Conservation (phyloP, 2,329 filamentous ascomycete species). For the Incumbomyces lentus region DNA sequence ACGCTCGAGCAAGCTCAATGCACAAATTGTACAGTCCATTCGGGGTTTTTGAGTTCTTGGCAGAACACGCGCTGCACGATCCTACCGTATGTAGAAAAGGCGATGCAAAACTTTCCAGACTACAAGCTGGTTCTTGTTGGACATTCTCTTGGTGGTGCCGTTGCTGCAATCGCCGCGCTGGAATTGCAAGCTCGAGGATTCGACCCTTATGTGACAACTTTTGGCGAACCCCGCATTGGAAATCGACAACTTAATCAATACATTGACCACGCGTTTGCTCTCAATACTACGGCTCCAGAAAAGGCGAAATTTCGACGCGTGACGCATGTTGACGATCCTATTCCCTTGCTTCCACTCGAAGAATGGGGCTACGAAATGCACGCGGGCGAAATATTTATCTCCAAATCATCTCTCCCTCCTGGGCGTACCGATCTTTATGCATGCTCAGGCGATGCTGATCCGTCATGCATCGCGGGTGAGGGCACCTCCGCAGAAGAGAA, state of each 20-base stretch:
- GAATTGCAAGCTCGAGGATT: conserved; percentile 71
- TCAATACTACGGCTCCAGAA: conserved; percentile 23
- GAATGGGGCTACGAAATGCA: conserved; percentile 87
- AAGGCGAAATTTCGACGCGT: conserved; percentile 56
- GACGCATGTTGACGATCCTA: conserved; percentile 77
- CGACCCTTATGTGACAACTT: conserved; percentile 72
- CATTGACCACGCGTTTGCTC: conserved; percentile 44
- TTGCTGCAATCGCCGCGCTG: conserved; percentile 75
- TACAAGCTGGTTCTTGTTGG: conserved; percentile 73
- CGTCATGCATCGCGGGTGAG: conserved; percentile 55
- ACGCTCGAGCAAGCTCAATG: conserved; percentile 43
- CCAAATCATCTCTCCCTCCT: conserved; percentile 59
- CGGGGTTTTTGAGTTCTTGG: conserved; percentile 83
- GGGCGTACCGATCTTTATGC: conserved; percentile 55
- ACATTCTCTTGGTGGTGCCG: conserved; percentile 84
- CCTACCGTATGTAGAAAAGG: conserved; percentile 52
- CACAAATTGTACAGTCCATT: conserved; percentile 81
- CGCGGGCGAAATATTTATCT: conserved; percentile 78
- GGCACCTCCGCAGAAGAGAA: neutral
- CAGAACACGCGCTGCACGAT: conserved; percentile 59
- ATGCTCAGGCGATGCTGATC: conserved; percentile 64
- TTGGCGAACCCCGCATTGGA: conserved; percentile 68
- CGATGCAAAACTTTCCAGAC: conserved; percentile 52
- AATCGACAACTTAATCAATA: conserved; percentile 45
- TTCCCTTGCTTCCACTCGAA: conserved; percentile 71